phyloP scores from a whole-genome alignment of 2,329 filamentous ascomycete genomes.

The Beauveria sp. region DNA sequence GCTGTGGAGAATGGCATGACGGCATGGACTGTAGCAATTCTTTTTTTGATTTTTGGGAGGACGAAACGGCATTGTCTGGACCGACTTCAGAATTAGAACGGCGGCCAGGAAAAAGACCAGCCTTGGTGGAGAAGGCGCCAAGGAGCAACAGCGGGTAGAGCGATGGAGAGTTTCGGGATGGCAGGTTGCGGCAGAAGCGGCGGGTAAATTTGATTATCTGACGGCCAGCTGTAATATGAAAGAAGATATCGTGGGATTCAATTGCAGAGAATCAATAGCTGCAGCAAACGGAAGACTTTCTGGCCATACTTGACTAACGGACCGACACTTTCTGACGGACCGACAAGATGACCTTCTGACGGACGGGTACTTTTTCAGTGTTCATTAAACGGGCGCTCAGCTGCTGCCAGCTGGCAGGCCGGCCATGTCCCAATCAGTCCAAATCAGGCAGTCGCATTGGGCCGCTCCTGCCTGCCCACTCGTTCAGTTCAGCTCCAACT shows the following conservation, averaged over 20 bases:
- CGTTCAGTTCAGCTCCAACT: neutral
- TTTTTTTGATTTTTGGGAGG: no score
- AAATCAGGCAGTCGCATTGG: slow-evolving; percentile 4
- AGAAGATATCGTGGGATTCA: neutral
- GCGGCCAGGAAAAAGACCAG: neutral
- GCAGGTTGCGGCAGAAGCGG: neutral
- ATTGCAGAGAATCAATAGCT: neutral
- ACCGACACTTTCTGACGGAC: no score
- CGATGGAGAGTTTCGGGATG: neutral
- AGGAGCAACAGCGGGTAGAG: neutral
- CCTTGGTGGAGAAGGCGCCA: neutral
- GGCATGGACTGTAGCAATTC: neutral
- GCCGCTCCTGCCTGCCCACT: neutral
- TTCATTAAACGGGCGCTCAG: neutral
- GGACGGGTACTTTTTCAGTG: no score
- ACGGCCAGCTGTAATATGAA: no score
- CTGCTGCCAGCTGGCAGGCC: slow-evolving; percentile 3
- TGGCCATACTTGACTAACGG: no score
- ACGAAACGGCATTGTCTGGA: no score
- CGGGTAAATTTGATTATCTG: no score
- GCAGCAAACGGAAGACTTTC: no score
- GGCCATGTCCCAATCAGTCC: slow-evolving; percentile 4
- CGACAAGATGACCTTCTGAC: no score
- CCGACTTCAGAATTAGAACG: neutral
- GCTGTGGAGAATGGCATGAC: neutral